phyloP scores from a whole-genome alignment of 768 basidiomycete genomes.

The Suillus lakei region DNA sequence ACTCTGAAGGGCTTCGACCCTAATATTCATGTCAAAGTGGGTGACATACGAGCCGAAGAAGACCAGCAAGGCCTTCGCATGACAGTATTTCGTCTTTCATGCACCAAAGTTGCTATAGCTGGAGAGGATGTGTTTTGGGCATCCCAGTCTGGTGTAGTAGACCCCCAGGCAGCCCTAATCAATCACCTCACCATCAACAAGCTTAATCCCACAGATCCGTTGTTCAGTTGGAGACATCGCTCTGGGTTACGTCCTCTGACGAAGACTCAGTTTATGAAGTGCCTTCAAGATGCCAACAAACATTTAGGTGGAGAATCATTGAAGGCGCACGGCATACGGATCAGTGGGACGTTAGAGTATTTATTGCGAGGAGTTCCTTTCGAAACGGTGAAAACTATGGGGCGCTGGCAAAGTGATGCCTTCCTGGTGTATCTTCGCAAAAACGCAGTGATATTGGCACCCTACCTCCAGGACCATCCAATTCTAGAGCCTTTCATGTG shows the following conservation, averaged over 20 bases:
- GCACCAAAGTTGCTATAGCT: background rate
- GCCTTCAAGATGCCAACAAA: background rate
- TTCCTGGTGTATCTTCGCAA: no score
- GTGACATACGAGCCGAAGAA: background rate
- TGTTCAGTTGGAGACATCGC: slow-evolving; percentile 11
- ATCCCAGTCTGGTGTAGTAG: background rate
- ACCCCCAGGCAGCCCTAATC: background rate
- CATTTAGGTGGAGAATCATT: background rate
- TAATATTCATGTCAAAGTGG: background rate
- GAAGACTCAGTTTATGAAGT: background rate
- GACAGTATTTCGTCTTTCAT: background rate
- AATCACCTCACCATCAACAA: background rate
- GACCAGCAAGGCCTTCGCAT: background rate
- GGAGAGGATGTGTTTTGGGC: background rate
- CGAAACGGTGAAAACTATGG: no score
- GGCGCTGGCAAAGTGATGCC: no score
- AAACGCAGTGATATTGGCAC: no score
- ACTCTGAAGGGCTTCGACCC: background rate
- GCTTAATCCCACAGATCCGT: background rate
- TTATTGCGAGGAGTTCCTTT: slow-evolving; percentile 33
- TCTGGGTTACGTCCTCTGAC: background rate
- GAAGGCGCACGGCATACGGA: slow-evolving; percentile 35
- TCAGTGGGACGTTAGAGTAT: slow-evolving; percentile 34
- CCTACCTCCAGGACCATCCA: no score
- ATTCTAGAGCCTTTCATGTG: no score